Conservation (phyloP, 768 basidiomycete genomes). For the Macrocybe gigantea region DNA sequence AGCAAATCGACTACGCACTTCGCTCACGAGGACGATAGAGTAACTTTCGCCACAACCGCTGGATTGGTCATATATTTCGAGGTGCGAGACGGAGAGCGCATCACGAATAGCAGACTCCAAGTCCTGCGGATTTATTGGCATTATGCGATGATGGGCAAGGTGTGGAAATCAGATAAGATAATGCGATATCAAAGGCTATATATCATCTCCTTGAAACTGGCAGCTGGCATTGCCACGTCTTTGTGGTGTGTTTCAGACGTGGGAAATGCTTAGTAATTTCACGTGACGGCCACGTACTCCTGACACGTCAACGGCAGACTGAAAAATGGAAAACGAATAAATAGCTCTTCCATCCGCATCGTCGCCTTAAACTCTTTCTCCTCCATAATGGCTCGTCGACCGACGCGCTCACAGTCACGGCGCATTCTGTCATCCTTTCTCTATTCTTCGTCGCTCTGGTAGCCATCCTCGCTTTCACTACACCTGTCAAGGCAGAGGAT, state of each 20-base stretch:
- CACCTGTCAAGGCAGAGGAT: conserved; percentile 61
- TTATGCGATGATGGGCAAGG: conserved; percentile 14
- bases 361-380: conserved; percentile 14
- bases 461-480: conserved; percentile 68
- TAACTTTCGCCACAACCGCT: conserved; percentile 82
- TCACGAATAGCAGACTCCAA: conserved; percentile 60
- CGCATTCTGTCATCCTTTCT: conserved; percentile 53
- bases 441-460: conserved; percentile 56
- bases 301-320: neutral
- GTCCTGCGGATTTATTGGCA: conserved; percentile 54
- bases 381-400: conserved; percentile 39
- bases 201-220: no score
- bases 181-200: no score
- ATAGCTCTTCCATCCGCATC: neutral
- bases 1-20: conserved; percentile 33
- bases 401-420: conserved; percentile 55
- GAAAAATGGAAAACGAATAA: neutral
- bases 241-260: no score
- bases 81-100: conserved; percentile 58
- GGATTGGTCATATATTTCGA: conserved; percentile 73
- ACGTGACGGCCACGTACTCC: conserved; percentile 2
- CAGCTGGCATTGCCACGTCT: no score
- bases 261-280: neutral
- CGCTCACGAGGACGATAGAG: conserved; percentile 69
- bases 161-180: no score